Evolutionary conservation across 208 protist species (phyloP).

Genomic region (Wallacemonas sp.): DNA sequence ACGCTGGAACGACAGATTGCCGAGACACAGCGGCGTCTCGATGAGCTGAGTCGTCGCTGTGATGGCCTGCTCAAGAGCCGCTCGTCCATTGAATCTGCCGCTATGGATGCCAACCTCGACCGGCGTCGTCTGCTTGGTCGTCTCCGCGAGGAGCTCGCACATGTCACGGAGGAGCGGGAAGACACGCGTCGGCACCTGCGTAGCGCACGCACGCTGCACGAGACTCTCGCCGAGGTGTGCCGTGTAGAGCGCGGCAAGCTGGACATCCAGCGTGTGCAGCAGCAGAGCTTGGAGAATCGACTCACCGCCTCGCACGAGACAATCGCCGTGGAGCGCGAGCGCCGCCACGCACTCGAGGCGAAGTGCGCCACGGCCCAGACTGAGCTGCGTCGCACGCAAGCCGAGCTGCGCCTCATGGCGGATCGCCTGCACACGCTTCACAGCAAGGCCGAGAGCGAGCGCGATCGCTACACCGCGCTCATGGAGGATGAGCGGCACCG

Average conservation of each 20-base stretch:
- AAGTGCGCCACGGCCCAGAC: conserved; percentile 35
- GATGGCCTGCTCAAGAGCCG: conserved; percentile 18
- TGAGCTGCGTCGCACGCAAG: conserved; percentile 27
- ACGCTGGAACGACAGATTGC: conserved; percentile 48
- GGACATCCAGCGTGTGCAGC: conserved; percentile 50
- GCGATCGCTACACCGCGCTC: conserved; percentile 46
- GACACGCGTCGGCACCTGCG: conserved; percentile 67
- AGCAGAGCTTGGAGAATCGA: conserved; percentile 26
- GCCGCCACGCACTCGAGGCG: conserved; percentile 35
- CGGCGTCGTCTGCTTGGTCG: conserved; percentile 42
- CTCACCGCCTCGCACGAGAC: conserved; percentile 34
- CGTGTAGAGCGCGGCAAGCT: conserved; percentile 42
- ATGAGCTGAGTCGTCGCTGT: conserved; percentile 62
- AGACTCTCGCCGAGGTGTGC: conserved; percentile 56
- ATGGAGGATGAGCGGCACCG: conserved; percentile 74
- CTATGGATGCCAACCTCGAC: conserved; percentile 49
- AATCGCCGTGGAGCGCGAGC: conserved; percentile 43
- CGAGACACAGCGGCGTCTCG: conserved; percentile 67
- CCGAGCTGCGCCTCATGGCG: conserved; percentile 29
- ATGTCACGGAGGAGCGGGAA: conserved; percentile 38
- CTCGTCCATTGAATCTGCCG: background rate
- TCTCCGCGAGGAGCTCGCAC: conserved; percentile 52
- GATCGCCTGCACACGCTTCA: conserved; percentile 42
- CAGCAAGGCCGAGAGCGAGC: conserved; percentile 49
- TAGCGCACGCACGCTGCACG: conserved; percentile 60